Evolutionary conservation across 495 filamentous ascomycete genomes (phyloP).

Genomic region (Tuber melanosporum): DNA sequence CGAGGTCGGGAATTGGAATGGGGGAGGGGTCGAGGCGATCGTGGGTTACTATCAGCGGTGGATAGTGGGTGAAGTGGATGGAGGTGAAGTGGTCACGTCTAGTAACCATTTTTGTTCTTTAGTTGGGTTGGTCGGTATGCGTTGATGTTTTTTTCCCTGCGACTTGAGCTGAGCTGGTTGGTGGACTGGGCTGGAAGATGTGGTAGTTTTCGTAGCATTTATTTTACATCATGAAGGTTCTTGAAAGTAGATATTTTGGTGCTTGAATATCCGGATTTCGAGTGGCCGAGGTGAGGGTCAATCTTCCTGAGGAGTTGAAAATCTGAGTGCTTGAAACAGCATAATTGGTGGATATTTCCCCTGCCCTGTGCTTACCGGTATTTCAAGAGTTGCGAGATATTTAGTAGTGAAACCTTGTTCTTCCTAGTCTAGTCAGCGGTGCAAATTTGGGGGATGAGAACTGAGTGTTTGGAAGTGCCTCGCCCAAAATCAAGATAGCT

Average conservation of each 20-base stretch:
- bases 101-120: background rate
- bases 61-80: background rate
- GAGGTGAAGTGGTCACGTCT: background rate
- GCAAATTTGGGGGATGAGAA: background rate
- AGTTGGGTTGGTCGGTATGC: background rate
- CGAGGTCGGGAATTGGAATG: background rate
- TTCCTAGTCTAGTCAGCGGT: background rate
- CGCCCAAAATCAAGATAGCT: background rate
- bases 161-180: background rate
- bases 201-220: background rate
- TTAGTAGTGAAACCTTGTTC: background rate
- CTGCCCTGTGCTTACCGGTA: background rate
- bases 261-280: background rate
- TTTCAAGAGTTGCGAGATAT: background rate
- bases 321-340: background rate
- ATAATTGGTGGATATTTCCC: background rate
- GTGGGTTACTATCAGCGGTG: background rate
- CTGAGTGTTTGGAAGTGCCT: background rate
- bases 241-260: background rate
- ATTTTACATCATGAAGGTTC: background rate
- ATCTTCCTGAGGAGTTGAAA: background rate
- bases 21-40: conserved; percentile 2
- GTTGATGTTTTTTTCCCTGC: too few relatives aligned
- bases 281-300: background rate
- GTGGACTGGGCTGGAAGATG: background rate